phyloP scores from a whole-genome alignment of 371 early-diverging fungal genomes.

The Actinomortierella wolfii region DNA sequence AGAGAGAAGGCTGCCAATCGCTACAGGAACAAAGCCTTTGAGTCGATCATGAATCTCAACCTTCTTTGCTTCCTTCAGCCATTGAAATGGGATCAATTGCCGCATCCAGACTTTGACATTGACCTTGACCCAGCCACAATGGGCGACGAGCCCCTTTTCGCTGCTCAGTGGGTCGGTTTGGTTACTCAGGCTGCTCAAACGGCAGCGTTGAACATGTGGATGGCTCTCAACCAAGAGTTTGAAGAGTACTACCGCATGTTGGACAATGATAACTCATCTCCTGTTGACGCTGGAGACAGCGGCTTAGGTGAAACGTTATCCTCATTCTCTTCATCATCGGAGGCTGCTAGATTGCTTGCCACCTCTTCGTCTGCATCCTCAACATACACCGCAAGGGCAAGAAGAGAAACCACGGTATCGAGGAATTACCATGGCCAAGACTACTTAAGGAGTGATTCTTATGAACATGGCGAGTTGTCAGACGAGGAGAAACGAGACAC shows the following conservation, averaged over 20 bases:
- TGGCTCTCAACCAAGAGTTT: slow-evolving; percentile 30
- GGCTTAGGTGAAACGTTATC: not conserved
- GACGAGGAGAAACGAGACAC: no score
- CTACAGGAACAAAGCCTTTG: no score
- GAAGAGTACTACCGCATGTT: no score
- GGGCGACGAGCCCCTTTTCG: slow-evolving; percentile 36
- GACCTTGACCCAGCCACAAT: slow-evolving; percentile 32
- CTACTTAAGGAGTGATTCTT: no score
- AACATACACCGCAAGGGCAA: no score
- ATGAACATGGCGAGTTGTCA: no score
- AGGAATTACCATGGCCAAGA: no score
- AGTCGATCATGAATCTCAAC: no score
- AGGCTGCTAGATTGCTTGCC: not conserved
- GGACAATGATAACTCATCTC: not conserved
- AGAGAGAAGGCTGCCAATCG: no score
- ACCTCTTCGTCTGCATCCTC: no score
- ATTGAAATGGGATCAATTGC: slow-evolving; percentile 39
- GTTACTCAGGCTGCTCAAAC: slow-evolving; percentile 23
- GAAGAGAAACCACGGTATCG: no score
- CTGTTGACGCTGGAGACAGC: not conserved
- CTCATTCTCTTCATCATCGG: slow-evolving; percentile 1
- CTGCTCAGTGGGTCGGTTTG: slow-evolving; percentile 28
- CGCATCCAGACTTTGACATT: slow-evolving; percentile 36
- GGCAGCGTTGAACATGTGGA: slow-evolving; percentile 31
- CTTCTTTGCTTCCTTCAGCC: slow-evolving; percentile 18